Evolutionary conservation across 805 yeast species (phyloP), one percentile per base, ranked within the genome.

Genomic region (Suhomyces prunicola): DNA sequence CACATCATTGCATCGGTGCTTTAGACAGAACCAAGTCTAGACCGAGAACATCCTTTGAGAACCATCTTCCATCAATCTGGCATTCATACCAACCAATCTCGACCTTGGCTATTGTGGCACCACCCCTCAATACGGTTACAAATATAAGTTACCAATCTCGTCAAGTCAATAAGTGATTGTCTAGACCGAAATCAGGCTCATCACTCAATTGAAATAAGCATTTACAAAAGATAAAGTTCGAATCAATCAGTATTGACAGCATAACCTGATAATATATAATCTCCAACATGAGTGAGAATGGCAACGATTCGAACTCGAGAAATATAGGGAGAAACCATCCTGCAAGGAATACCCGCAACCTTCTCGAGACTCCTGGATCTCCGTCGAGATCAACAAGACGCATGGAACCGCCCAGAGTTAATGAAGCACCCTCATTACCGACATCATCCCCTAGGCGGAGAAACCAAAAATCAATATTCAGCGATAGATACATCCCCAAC

Each of bases 401-500:
- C 35, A 54, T 70, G 26, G 73, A 73, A 22, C 77, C 78, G 5
- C 78, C 79, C 4, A 63, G 62, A 48, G 63, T 72, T 2, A 66
- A 66, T 47, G 76, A 71, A 9, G 60, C 57, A 26, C 51, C 60
- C 2, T 46, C 62, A 31, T 44, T 64, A 48, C 60, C 73, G 22
- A 69, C 80, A 9, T 75, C 77, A 2, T 82, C 84, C 1, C 77
- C 84, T 26, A 67, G 84, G 62, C 68, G 85, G 54, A 73, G 76
- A 51, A 78, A 39, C 13, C 69, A 69, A 26, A 68, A 71, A 48
- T 69, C 81, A 2, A 74, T 82, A 0, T 88, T 87, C 69, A 85
- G 88, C 57, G 99, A 92, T 68, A 74, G 98, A 52, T 90, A 84
- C 67, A 89, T 94, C 26, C 99, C 99, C 5, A 84, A 82, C 55